A percentile compares a stretch with the other conserved stretches of the same genome.
phyloP scores from a whole-genome alignment of 2,329 filamentous ascomycete species.

The Cordyceps tenuipes region DNA sequence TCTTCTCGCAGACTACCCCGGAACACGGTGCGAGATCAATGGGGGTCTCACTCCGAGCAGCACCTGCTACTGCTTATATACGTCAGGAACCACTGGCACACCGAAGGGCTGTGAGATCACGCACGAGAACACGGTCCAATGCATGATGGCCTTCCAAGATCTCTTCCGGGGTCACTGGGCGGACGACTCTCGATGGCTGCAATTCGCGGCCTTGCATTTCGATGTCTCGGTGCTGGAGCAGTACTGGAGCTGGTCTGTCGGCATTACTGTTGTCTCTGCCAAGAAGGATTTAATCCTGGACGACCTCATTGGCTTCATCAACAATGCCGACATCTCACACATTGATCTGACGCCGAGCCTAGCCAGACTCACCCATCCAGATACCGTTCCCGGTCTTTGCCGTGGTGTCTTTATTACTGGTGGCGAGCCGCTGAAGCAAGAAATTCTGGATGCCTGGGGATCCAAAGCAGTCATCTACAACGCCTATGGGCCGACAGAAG shows the following conservation, averaged over 20 bases:
- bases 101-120: conserved; percentile 86
- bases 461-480: conserved; percentile 77
- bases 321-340: conserved; percentile 68
- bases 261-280: conserved; percentile 74
- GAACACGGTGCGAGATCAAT: conserved; percentile 10
- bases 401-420: conserved; percentile 88
- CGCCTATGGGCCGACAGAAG: conserved; percentile 85
- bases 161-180: conserved; percentile 73
- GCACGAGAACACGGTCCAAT: conserved; percentile 81
- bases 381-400: conserved; percentile 72
- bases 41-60: conserved; percentile 33
- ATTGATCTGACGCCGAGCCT: conserved; percentile 88
- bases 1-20: conserved; percentile 20
- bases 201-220: conserved; percentile 92
- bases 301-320: conserved; percentile 67
- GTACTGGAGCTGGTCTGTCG: conserved; percentile 92
- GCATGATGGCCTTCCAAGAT: conserved; percentile 76
- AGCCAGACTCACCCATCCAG: conserved; percentile 67
- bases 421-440: conserved; percentile 79
- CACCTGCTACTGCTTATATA: conserved; percentile 78
- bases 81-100: conserved; percentile 76
- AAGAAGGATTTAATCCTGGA: conserved; percentile 79
- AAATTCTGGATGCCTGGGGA: conserved; percentile 83
- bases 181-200: conserved; percentile 67
- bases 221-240: conserved; percentile 91